phyloP scores from a whole-genome alignment of 805 yeast genomes.

The Diddensiella caesifluorescens region DNA sequence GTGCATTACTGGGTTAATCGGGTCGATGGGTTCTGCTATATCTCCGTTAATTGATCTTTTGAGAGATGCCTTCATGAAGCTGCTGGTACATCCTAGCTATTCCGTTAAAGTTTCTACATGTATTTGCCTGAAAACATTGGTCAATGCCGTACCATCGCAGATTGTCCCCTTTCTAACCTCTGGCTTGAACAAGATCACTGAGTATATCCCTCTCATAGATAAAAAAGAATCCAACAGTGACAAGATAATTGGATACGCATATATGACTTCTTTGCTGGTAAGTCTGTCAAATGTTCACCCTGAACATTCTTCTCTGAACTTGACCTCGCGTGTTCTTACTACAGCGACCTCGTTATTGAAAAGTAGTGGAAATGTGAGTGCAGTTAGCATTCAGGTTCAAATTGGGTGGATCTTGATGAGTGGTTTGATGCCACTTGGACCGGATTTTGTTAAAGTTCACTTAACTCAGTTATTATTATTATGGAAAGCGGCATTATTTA shows the following conservation, averaged over 20 bases:
- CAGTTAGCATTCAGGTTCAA: slow-evolving; percentile 35
- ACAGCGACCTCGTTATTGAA: slow-evolving; percentile 43
- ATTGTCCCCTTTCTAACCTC: slow-evolving; percentile 20
- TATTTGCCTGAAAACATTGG: slow-evolving; percentile 14
- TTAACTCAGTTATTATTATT: slow-evolving; percentile 52
- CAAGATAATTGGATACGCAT: slow-evolving; percentile 28
- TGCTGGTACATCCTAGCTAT: slow-evolving; percentile 17
- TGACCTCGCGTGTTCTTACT: slow-evolving; percentile 41
- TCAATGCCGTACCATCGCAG: slow-evolving; percentile 23
- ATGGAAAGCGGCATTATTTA: slow-evolving; percentile 57
- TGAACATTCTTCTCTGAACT: slow-evolving; percentile 40
- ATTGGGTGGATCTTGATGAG: slow-evolving; percentile 59
- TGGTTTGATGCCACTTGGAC: slow-evolving; percentile 61
- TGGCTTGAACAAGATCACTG: slow-evolving; percentile 20
- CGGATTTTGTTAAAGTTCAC: slow-evolving; percentile 48
- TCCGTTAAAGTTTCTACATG: slow-evolving; percentile 18
- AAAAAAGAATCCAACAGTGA: slow-evolving; percentile 17
- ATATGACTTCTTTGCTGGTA: slow-evolving; percentile 25
- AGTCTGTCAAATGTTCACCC: slow-evolving; percentile 26
- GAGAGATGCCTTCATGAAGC: slow-evolving; percentile 9
- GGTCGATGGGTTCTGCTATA: slow-evolving; percentile 29
- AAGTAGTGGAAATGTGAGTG: slow-evolving; percentile 26
- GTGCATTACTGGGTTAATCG: slow-evolving; percentile 22
- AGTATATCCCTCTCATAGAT: slow-evolving; percentile 21
- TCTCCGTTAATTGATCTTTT: slow-evolving; percentile 18